Evolutionary conservation across 1,284 basidiomycete species (phyloP).

Genomic region (Laetiporus sulphureus): DNA sequence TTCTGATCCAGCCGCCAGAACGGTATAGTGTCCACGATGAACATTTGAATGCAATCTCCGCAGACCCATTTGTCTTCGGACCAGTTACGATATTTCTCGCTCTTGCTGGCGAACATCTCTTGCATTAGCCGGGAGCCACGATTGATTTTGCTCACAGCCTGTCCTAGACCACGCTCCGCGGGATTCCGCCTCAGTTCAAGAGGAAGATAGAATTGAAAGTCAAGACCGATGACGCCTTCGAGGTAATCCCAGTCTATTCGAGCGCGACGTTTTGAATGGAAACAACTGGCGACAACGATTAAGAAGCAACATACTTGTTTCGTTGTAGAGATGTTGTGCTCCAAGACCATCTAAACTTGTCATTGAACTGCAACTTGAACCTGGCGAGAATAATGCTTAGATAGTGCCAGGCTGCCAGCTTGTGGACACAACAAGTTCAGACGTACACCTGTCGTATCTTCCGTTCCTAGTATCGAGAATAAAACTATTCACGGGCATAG

Average conservation of each 20-base stretch:
- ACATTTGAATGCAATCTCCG: background rate
- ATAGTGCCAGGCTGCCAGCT: no score
- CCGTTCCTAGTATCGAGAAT: no score
- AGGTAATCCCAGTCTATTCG: constrained; percentile 1
- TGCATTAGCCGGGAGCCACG: background rate
- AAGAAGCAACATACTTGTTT: background rate
- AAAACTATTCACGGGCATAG: no score
- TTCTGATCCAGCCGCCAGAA: background rate
- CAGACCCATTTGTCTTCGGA: background rate
- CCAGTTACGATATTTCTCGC: background rate
- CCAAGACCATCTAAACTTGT: no score
- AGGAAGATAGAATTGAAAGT: background rate
- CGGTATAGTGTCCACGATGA: background rate
- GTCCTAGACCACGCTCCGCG: background rate
- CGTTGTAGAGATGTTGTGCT: background rate
- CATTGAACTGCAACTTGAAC: no score
- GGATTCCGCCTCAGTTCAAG: background rate
- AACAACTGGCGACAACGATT: background rate
- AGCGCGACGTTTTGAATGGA: background rate
- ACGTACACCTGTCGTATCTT: no score
- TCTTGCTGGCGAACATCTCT: background rate
- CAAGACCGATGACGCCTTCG: background rate
- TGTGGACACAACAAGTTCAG: no score
- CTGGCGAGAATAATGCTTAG: no score
- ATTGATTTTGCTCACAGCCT: background rate